Percentiles rank a stretch among this genome's conserved stretches.
These are phyloP conservation scores for Capsella bursapastoris DNA, from an alignment of 345 rosid genomes.

Conservation along the genomic window DNA sequence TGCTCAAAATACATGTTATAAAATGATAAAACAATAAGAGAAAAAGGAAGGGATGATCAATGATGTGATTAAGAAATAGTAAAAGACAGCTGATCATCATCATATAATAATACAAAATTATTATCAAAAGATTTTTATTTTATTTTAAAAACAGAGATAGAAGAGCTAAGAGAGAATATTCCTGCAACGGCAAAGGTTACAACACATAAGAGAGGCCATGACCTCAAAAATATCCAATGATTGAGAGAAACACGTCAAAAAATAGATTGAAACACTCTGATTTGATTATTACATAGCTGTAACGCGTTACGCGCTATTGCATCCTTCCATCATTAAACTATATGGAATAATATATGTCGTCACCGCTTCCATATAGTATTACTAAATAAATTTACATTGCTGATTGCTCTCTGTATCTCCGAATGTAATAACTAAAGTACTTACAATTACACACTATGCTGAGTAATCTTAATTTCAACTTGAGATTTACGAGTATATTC, in stretches of 20 bases:
- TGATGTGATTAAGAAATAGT: conserved; percentile 28
- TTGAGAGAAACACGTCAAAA: conserved; percentile 39
- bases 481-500: too few relatives aligned
- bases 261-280: neutral
- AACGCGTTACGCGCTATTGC: conserved; percentile 48
- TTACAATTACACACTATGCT: too few relatives aligned
- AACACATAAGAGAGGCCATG: neutral
- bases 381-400: too few relatives aligned
- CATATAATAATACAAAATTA: neutral
- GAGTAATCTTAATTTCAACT: too few relatives aligned
- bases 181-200: conserved; percentile 35
- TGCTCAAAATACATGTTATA: conserved; percentile 2
- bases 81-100: conserved; percentile 27
- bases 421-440: neutral
- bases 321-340: conserved; percentile 17
- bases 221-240: conserved; percentile 17
- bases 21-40: neutral
- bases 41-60: neutral
- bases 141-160: neutral
- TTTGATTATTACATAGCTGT: conserved; percentile 39
- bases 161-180: conserved; percentile 32
- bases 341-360: neutral
- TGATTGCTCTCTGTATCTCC: neutral
- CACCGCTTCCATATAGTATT: conserved; percentile 30
- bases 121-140: neutral